phyloP scores from a whole-genome alignment of 305 asterid genomes.

The Nicotiana rustica region DNA sequence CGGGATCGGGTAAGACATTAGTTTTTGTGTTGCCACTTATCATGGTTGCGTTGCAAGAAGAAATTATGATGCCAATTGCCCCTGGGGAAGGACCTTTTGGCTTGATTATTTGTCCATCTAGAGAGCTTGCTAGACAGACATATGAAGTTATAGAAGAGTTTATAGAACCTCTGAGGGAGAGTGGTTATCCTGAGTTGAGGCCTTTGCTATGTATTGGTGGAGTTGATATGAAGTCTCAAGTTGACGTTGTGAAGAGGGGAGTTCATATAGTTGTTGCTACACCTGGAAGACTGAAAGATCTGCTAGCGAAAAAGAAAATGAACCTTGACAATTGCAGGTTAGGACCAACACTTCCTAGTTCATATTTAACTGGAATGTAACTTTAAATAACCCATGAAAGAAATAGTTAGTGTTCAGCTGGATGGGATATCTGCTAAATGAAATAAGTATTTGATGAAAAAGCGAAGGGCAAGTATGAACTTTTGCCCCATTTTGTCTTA shows the following conservation, averaged over 20 bases:
- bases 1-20: slow-evolving; percentile 89
- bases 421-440: background rate
- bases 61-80: slow-evolving; percentile 75
- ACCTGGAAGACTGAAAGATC: slow-evolving; percentile 87
- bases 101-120: slow-evolving; percentile 79
- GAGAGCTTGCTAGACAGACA: slow-evolving; percentile 90
- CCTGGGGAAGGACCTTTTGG: slow-evolving; percentile 93
- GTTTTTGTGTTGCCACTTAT: slow-evolving; percentile 80
- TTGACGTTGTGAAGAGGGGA: slow-evolving; percentile 79
- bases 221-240: slow-evolving; percentile 82
- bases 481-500: background rate
- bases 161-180: slow-evolving; percentile 68
- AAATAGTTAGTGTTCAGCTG: background rate
- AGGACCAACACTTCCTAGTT: background rate
- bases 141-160: slow-evolving; percentile 79
- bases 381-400: background rate
- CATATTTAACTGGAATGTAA: background rate
- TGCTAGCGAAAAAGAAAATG: slow-evolving; percentile 94
- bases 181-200: slow-evolving; percentile 75
- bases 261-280: slow-evolving; percentile 95
- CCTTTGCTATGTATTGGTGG: slow-evolving; percentile 94
- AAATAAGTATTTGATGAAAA: slow-evolving; percentile 16
- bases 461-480: background rate
- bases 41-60: slow-evolving; percentile 85
- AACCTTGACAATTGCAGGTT: slow-evolving; percentile 84